Evolutionary conservation across 2,329 filamentous ascomycete species (phyloP).

Genomic region (Colletotrichum sp.): DNA sequence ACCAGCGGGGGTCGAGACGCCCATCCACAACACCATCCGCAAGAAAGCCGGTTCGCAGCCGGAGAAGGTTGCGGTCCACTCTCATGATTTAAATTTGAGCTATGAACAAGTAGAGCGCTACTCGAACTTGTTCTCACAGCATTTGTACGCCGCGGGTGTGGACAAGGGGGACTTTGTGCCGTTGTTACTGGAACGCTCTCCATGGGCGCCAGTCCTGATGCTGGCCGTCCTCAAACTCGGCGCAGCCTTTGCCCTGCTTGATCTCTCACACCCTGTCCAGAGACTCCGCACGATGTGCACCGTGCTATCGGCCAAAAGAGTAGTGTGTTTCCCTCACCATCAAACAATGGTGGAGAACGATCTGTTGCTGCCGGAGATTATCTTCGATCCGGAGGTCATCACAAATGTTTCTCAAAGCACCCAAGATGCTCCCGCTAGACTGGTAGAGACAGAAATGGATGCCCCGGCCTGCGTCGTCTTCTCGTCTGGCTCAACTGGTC

Average conservation of each 20-base stretch:
- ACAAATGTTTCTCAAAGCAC: not conserved
- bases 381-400: not conserved
- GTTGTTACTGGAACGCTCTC: not conserved
- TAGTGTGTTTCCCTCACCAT: no score
- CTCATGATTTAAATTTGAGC: no score
- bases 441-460: accelerated
- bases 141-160: no score
- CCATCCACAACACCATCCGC: no score
- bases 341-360: no score
- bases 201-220: not conserved
- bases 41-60: no score
- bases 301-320: not conserved
- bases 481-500: not conserved
- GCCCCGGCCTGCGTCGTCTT: not conserved
- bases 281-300: not conserved
- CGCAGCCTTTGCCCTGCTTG: not conserved
- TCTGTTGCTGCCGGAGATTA: no score
- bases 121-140: no score
- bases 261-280: not conserved
- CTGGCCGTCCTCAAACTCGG: constrained; percentile 5
- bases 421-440: not conserved
- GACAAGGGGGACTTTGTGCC: not conserved
- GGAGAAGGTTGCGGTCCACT: no score
- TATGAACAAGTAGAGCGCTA: no score
- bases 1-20: no score